Evolutionary conservation across 2,329 filamentous ascomycete species (phyloP).

Genomic region (Cercospora brassicicola): DNA sequence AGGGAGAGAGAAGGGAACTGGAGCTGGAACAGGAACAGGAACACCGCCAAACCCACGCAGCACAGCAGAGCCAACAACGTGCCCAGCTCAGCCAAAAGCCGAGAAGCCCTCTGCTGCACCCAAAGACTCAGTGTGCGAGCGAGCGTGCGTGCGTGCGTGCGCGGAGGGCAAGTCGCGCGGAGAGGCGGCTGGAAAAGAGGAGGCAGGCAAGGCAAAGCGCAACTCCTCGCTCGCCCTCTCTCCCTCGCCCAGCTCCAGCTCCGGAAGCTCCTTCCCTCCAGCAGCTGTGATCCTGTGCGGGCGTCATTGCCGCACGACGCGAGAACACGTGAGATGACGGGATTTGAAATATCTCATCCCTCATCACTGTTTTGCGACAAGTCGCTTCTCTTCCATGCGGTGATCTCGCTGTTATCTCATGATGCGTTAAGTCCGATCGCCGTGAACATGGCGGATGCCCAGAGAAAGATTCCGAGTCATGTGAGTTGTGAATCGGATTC

Average conservation of each 20-base stretch:
- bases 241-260: background rate
- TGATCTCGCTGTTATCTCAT: background rate
- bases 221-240: background rate
- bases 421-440: background rate
- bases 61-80: background rate
- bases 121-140: background rate
- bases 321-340: conserved; percentile 2
- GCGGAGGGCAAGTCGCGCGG: background rate
- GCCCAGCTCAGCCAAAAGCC: background rate
- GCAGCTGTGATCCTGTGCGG: background rate
- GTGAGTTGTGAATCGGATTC: background rate
- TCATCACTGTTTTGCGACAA: background rate
- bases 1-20: background rate
- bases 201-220: background rate
- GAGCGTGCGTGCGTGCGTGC: background rate
- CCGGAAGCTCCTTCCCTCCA: background rate
- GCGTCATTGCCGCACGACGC: conserved; percentile 2
- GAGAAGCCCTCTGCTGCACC: background rate
- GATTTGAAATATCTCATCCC: background rate
- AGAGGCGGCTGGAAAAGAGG: background rate
- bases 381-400: background rate
- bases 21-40: background rate
- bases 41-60: background rate
- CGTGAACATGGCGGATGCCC: background rate
- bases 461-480: background rate